Evolutionary conservation across 192 early-diverging fungal species (phyloP).

Genomic region (Spinellus fusiger): DNA sequence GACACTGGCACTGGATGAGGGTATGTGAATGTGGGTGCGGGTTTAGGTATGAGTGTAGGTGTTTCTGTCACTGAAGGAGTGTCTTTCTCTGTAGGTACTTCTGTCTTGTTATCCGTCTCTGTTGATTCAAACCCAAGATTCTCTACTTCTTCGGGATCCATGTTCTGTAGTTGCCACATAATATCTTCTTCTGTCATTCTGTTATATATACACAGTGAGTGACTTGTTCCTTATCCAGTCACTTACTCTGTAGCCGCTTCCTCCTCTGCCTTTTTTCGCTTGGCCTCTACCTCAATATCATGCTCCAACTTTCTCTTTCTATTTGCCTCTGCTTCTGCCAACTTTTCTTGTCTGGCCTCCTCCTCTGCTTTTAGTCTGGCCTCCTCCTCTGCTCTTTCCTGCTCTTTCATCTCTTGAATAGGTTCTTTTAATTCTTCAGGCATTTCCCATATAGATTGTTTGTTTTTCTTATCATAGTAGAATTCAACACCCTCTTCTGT

Average conservation of each 20-base stretch:
- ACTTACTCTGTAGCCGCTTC: conserved; percentile 3
- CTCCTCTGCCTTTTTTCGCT: conserved; percentile 1
- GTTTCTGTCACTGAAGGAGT: not conserved
- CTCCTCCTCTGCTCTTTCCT: conserved; percentile 22
- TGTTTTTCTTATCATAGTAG: conserved; percentile 68
- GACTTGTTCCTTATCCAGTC: conserved; percentile 8
- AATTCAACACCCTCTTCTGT: conserved; percentile 70
- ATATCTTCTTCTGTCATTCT: conserved; percentile 63
- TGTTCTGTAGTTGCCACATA: conserved; percentile 48
- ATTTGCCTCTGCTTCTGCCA: conserved; percentile 5
- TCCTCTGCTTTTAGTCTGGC: conserved; percentile 14
- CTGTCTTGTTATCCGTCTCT: not conserved
- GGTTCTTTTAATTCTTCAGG: conserved; percentile 29
- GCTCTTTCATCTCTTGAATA: conserved; percentile 24
- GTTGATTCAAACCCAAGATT: conserved; percentile 1
- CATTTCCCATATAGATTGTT: conserved; percentile 61
- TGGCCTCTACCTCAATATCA: not conserved
- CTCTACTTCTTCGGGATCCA: conserved; percentile 25
- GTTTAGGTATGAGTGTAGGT: no score
- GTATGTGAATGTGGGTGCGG: no score
- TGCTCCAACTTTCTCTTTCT: conserved; percentile 28
- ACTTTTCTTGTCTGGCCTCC: not conserved
- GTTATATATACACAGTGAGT: conserved; percentile 28
- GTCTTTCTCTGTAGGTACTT: conserved; percentile 1
- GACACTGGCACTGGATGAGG: no score